Evolutionary conservation across 192 early-diverging fungal species (phyloP), one percentile per base, ranked within the genome.

Genomic region (Coemansia sp.): DNA sequence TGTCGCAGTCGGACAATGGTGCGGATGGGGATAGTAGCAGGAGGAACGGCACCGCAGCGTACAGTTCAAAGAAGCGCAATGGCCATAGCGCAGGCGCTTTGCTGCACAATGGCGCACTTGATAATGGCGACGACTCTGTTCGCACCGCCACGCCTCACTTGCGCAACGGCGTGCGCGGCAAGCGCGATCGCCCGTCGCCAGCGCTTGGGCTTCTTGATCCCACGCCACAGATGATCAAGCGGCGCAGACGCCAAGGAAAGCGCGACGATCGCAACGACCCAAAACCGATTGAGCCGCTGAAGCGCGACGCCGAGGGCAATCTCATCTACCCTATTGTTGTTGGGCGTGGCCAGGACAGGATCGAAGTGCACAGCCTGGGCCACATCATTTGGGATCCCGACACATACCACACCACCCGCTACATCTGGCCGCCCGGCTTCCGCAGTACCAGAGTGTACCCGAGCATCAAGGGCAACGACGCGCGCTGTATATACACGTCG

Each of bases 341-440:
- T 41, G 88, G 88, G 37, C 84, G 75, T 59, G 88, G 88, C 58
- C 84, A 78, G 11, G 88, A 90, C 61, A 86, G 86, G 65, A 84
- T 89, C 14, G 83, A 79, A 9, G 83, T 90, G 50, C 84, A 85
- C 22, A 71, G 72, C 37, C 81, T 90, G 61, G 89, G 89, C 72
- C 76, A 48, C 50, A 79, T 90, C 19, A 80, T 87, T 5, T 86
- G 86, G 82, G 79, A 85, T 11, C 82, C 84, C 12, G 85, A 89
- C 63, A 76, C 84, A 19, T 90, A 87, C 71, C 89, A 90, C 64
- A 90, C 87, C 16, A 80, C 84, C 40, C 82, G 90, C 32, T 91
- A 91, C 68, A 90, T 91, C 17, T 91, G 87, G 74, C 83, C 90
- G 0, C 85, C 88, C 9, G 90, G 90, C 6, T 91, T 90, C 64